A percentile compares a stretch with the other conserved stretches of the same genome.
Conservation (phyloP, 305 asterid species). For the Rubia balearica region DNA sequence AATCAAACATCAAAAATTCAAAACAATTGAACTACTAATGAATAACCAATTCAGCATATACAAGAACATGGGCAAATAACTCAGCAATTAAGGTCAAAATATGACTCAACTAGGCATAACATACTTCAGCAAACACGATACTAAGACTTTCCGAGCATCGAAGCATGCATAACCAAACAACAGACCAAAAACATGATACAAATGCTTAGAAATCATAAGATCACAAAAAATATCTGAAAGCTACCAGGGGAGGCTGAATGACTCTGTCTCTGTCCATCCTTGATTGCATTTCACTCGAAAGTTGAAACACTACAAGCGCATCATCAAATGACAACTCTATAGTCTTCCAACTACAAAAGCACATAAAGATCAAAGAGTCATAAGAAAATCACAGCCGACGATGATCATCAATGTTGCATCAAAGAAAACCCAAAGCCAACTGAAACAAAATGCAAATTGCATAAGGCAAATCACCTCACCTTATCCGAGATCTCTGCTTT, state of each 20-base stretch:
- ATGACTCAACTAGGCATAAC: neutral
- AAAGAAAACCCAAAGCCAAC: neutral
- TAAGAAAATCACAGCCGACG: neutral
- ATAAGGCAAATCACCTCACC: conserved; percentile 8
- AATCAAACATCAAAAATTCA: neutral
- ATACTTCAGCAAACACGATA: neutral
- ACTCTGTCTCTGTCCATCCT: conserved; percentile 29
- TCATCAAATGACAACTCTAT: neutral
- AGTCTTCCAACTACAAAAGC: conserved; percentile 10
- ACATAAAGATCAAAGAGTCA: neutral
- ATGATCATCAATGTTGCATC: neutral
- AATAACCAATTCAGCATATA: neutral
- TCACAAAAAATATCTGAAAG: neutral
- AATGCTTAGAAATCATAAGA: neutral
- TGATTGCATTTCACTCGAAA: neutral
- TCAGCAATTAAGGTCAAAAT: neutral
- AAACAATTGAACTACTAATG: neutral
- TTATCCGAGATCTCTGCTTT: conserved; percentile 4
- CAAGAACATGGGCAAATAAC: conserved; percentile 3
- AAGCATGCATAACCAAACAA: neutral
- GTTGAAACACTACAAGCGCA: conserved; percentile 1
- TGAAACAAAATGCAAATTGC: neutral
- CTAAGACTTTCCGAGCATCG: neutral
- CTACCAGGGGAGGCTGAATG: conserved; percentile 37
- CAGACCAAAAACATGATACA: neutral